Evolutionary conservation across 345 rosid species (phyloP).

Genomic region (Schrenkiella parvula): DNA sequence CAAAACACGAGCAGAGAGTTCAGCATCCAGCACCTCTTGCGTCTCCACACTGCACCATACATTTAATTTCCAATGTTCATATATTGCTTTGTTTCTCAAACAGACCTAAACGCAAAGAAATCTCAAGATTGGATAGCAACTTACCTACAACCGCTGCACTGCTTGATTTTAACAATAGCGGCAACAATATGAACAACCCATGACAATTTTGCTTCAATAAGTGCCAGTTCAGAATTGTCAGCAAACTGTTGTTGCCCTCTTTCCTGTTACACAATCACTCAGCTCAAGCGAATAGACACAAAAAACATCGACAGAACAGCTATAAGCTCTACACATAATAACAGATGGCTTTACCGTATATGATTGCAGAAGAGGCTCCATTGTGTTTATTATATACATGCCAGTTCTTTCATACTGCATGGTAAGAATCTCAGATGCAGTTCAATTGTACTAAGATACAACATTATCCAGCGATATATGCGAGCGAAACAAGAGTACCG

Average conservation of each 20-base stretch:
- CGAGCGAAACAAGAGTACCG: not conserved
- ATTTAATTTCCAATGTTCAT: constrained; percentile 11
- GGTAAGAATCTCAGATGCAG: not conserved
- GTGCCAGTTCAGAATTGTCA: constrained; percentile 67
- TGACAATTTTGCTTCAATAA: constrained; percentile 91
- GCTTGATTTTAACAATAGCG: constrained; percentile 85
- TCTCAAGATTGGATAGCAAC: not conserved
- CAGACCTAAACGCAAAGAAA: constrained; percentile 12
- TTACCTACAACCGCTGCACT: constrained; percentile 89
- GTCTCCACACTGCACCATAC: constrained; percentile 72
- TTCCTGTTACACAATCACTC: constrained; percentile 55
- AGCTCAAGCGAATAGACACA: not conserved
- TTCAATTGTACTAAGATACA: constrained; percentile 15
- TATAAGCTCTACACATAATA: constrained; percentile 10
- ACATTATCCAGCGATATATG: not conserved
- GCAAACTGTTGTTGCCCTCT: constrained; percentile 57
- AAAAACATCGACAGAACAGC: not conserved
- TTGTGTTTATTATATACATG: constrained; percentile 65
- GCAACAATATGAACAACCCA: constrained; percentile 98
- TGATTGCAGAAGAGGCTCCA: constrained; percentile 93
- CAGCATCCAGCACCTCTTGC: constrained; percentile 97
- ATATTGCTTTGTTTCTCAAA: constrained; percentile 15
- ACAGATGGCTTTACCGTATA: constrained; percentile 64
- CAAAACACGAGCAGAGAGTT: constrained; percentile 97
- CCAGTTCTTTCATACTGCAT: constrained; percentile 94